These are phyloP conservation scores for Boletus tomentosulus DNA, from an alignment of 768 basidiomycete species.

Conservation along the genomic window DNA sequence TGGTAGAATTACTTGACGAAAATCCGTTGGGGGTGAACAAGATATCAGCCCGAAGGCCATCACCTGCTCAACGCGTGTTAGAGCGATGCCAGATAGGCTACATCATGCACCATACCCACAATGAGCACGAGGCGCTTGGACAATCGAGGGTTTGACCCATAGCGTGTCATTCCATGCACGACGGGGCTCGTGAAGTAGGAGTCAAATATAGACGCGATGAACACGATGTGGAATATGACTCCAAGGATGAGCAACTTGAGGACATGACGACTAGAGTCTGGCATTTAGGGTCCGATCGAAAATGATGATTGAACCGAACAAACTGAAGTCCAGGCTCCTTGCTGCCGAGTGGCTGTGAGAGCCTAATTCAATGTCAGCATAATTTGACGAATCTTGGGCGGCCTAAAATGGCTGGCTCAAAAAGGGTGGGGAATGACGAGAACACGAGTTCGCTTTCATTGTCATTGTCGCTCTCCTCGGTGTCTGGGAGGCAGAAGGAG, in stretches of 20 bases:
- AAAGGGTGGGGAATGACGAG: too few species aligned
- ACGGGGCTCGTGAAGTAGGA: slow-evolving; percentile 87
- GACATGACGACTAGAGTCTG: slow-evolving; percentile 17
- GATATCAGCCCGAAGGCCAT: slow-evolving; percentile 81
- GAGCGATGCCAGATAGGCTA: neutral
- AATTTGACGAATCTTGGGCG: too few species aligned
- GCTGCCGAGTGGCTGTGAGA: too few species aligned
- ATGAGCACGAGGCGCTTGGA: slow-evolving; percentile 78
- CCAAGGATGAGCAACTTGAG: slow-evolving; percentile 55
- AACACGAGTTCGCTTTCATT: too few species aligned
- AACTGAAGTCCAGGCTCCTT: too few species aligned
- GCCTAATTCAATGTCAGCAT: too few species aligned
- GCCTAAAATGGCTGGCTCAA: too few species aligned
- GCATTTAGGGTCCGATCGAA: slow-evolving; percentile 7
- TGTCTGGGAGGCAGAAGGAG: too few species aligned
- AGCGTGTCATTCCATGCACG: slow-evolving; percentile 69
- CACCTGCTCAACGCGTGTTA: slow-evolving; percentile 44
- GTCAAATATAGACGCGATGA: slow-evolving; percentile 72
- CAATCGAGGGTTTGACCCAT: slow-evolving; percentile 41
- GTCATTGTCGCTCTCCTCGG: too few species aligned
- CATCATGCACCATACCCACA: slow-evolving; percentile 49
- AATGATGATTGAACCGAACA: neutral
- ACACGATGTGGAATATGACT: slow-evolving; percentile 69
- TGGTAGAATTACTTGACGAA: slow-evolving; percentile 43
- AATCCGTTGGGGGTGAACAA: slow-evolving; percentile 65